These are phyloP conservation scores for Crucibulum laeve DNA, from an alignment of 768 basidiomycete genomes.

Conservation along the genomic window DNA sequence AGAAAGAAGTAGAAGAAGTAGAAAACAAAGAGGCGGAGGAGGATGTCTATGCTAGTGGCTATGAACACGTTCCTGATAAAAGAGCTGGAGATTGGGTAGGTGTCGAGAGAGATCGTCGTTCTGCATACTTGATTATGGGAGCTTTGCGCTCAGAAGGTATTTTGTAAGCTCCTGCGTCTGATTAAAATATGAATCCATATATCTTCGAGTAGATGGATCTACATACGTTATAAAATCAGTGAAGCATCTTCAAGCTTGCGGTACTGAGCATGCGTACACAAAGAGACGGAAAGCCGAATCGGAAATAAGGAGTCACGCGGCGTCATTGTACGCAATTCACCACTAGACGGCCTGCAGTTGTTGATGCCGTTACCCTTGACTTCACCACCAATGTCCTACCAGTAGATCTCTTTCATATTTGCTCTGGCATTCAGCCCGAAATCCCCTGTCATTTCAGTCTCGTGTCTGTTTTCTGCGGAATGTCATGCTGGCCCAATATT, in stretches of 20 bases:
- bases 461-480: not conserved
- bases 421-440: too few species aligned
- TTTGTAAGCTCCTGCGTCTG: slow-evolving; percentile 22
- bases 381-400: not conserved
- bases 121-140: slow-evolving; percentile 76
- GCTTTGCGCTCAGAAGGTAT: slow-evolving; percentile 72
- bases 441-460: too few species aligned
- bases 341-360: too few species aligned
- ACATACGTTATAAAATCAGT: too few species aligned
- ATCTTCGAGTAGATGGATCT: not conserved
- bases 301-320: too few species aligned
- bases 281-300: too few species aligned
- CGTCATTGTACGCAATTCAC: too few species aligned
- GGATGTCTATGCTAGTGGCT: slow-evolving; percentile 60
- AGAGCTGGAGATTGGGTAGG: slow-evolving; percentile 71
- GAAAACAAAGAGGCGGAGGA: slow-evolving; percentile 26
- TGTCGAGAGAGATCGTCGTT: slow-evolving; percentile 72
- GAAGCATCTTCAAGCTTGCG: too few species aligned
- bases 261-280: not conserved
- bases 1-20: slow-evolving; percentile 19
- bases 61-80: slow-evolving; percentile 45
- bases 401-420: not conserved
- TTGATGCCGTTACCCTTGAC: not conserved
- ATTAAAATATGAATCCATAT: not conserved
- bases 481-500: not conserved